These are phyloP conservation scores for Annulohypoxylon truncatum DNA, from an alignment of 2,329 filamentous ascomycete species.

Conservation along the genomic window DNA sequence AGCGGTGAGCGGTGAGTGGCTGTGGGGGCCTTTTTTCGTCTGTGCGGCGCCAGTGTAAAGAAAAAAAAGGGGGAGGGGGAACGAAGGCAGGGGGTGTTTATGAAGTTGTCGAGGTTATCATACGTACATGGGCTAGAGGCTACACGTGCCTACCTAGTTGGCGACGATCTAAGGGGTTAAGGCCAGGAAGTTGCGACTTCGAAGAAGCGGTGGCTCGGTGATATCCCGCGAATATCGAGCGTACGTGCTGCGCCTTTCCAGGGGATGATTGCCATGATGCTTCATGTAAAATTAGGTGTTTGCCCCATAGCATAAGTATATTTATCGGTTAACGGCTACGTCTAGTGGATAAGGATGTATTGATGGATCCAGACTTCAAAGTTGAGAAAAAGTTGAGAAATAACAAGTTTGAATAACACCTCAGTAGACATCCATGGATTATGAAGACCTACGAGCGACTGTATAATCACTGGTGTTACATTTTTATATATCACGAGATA, in stretches of 20 bases:
- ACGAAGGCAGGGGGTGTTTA: not conserved
- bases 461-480: too few species aligned
- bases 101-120: not conserved
- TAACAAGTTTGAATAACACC: too few species aligned
- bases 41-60: not conserved
- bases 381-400: too few species aligned
- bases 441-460: too few species aligned
- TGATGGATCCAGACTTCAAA: too few species aligned
- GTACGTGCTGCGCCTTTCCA: not conserved
- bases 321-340: not conserved
- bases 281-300: not conserved
- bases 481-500: not conserved
- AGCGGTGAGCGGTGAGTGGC: conserved; percentile 52
- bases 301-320: not conserved
- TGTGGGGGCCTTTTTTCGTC: not conserved
- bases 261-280: not conserved
- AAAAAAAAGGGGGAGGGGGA: not conserved
- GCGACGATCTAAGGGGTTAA: not conserved
- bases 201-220: not conserved
- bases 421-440: too few species aligned
- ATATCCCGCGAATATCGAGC: not conserved
- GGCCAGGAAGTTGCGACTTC: not conserved
- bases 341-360: not conserved
- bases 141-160: not conserved
- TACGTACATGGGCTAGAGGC: not conserved